Evolutionary conservation across 805 yeast genomes (phyloP), one percentile per base, ranked within the genome.

Genomic region (Diddensiella caesifluorescens): DNA sequence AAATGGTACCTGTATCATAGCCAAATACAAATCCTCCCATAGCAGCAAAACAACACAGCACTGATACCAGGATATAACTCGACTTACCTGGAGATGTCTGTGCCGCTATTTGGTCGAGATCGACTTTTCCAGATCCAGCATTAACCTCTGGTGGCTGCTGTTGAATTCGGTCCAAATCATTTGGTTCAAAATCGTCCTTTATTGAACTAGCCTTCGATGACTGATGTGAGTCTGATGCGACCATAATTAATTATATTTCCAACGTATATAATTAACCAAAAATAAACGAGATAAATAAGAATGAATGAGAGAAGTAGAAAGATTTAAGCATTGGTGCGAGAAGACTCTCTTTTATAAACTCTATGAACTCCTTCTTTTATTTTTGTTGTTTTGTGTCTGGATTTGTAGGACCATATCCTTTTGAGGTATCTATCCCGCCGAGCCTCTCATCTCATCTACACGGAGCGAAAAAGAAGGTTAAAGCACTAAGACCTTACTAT

Each of bases 1-100:
- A 75, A 56, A 77, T 75, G 47, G 83, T 77, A 62, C 83, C 83
- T 26, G 82, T 77, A 59, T 77, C 83, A 67, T 77, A 77, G 42
- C 83, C 83, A 51, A 76, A 78, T n/a, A 77, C 79, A 52, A 73
- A 75, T 36, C 83, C 83, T 59, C 83, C 82, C 51, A 77, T 75
- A 20, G 81, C 80, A 42, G 75, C 71, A 50, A 75, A 55, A 19
- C 68, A 53, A 61, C 86, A 78, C 23, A 62, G 64, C 41, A 55
- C 22, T 5, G 47, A n/a, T 4, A 50, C 55, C 3, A 50, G 26
- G 5, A 38, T 5, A 20, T 48, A 45, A 22, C 16, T 12, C 16
- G 22, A n/a, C 22, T 25, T 37, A 13, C 30, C 30, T 19, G 26
- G 15, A n/a, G 40, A 25, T 7, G 16, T 23, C 10, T 34, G 35